Evolutionary conservation across 352 stramenopile species (phyloP), one percentile per base, ranked within the genome.

Genomic region (Pythium angustatum): DNA sequence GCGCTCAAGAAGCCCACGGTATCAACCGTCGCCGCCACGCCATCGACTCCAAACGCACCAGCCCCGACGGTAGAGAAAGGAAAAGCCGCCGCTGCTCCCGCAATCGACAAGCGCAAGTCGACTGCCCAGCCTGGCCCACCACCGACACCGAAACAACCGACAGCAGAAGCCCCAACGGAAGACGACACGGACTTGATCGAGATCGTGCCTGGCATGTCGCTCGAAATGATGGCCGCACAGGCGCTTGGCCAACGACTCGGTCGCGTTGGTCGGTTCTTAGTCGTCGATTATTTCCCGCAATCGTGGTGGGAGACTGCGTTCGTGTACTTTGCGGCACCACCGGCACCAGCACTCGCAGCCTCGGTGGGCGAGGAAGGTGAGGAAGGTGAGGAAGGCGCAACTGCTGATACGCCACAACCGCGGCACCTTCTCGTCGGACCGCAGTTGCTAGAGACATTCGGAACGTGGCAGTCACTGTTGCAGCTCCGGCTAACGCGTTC

Each of bases 401-500:
- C 7, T 14, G 17, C 22, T 11, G 15, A 26, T n/a, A 33, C 30
- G 21, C 30, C 36, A 5, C 9, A 21, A 3, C 8, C 26, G 1
- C 51, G 57, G 61, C 52, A 70, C 14, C 12, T 75, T 31, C 38
- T 75, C 1, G 53, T 68, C 6, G 68, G 68, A 1, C 68, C 68
- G 17, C 47, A 38, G 34, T 22, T 83, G 2, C 19, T 50, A 0
- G 44, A 55, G 1, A 64, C 45, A 4, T 60, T 73, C 34, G 12
- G 14, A 9, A 33, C 19, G 3, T 90, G 81, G 81, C 51, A 66
- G 3, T 26, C 58, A 2, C 44, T 69, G 11, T 64, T 86, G 7
- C 79, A 86, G 49, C 40, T 33, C 17, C 22, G 1, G 26, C n/a
- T n/a, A 52, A 9, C 22, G 40, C 7, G 14, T 17, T 8, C 19